Percentiles rank a stretch among this genome's conserved stretches.
phyloP scores from a whole-genome alignment of 2,329 filamentous ascomycete species.

The Penicillium sp. region DNA sequence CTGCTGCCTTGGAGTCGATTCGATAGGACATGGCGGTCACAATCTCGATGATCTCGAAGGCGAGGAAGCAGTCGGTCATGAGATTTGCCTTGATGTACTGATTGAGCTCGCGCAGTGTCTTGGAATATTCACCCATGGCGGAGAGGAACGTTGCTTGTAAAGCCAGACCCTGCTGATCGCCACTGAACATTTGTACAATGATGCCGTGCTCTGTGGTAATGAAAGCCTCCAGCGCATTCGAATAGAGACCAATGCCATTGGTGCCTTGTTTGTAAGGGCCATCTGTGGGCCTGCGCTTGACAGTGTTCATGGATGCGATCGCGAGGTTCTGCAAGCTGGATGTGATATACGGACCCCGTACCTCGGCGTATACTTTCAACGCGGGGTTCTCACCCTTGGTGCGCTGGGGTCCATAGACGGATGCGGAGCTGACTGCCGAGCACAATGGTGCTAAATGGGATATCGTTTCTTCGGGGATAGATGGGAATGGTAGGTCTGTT shows the following conservation, averaged over 20 bases:
- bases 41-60: constrained; percentile 93
- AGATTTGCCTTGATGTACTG: constrained; percentile 84
- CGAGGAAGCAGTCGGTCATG: constrained; percentile 88
- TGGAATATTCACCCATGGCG: constrained; percentile 77
- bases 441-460: constrained; percentile 79
- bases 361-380: constrained; percentile 81
- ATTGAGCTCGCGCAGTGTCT: constrained; percentile 86
- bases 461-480: constrained; percentile 73
- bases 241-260: constrained; percentile 89
- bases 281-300: constrained; percentile 73
- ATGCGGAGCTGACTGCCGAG: constrained; percentile 68
- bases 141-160: constrained; percentile 78
- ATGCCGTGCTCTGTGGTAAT: constrained; percentile 89
- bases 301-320: constrained; percentile 79
- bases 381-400: constrained; percentile 66
- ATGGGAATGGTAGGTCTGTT: constrained; percentile 71
- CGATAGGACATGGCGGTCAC: constrained; percentile 77
- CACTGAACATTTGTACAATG: constrained; percentile 80
- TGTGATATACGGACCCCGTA: constrained; percentile 83
- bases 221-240: constrained; percentile 81
- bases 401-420: constrained; percentile 53
- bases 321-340: constrained; percentile 82
- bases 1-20: constrained; percentile 79
- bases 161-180: constrained; percentile 80
- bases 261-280: constrained; percentile 85